Conservation (phyloP, 1,284 basidiomycete genomes). For the Tilletia caries region DNA sequence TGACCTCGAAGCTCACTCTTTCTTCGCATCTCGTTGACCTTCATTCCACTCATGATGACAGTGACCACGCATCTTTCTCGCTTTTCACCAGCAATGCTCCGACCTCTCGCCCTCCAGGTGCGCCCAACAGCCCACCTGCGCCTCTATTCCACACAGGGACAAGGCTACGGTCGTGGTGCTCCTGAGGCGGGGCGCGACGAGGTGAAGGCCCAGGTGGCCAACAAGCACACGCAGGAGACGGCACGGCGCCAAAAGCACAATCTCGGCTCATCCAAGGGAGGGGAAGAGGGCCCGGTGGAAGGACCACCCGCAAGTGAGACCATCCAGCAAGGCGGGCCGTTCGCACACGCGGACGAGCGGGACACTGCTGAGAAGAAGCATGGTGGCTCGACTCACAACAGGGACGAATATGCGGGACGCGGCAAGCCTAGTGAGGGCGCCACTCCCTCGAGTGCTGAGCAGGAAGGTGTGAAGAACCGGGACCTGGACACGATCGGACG, state of each 20-base stretch:
- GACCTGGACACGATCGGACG: neutral
- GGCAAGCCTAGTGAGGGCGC: neutral
- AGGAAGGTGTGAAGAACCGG: neutral
- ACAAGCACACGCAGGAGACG: neutral
- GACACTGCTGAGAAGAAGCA: neutral
- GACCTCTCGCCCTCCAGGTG: too few species aligned
- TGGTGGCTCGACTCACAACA: neutral
- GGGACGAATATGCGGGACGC: neutral
- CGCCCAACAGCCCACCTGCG: neutral
- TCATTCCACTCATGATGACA: too few species aligned
- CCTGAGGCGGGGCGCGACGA: neutral
- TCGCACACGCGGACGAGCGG: neutral
- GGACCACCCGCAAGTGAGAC: neutral
- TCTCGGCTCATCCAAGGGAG: neutral
- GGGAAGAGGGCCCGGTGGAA: neutral
- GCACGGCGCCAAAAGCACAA: neutral
- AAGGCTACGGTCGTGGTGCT: too few species aligned
- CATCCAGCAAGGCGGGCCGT: neutral
- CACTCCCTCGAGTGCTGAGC: neutral
- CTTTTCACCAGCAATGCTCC: too few species aligned
- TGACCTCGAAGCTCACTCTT: too few species aligned
- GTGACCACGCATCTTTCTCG: too few species aligned
- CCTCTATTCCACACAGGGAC: too few species aligned
- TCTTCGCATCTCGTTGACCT: too few species aligned
- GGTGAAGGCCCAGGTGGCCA: neutral